Evolutionary conservation across 495 filamentous ascomycete species (phyloP).

Genomic region (Hypoxylon lienhwacheense): DNA sequence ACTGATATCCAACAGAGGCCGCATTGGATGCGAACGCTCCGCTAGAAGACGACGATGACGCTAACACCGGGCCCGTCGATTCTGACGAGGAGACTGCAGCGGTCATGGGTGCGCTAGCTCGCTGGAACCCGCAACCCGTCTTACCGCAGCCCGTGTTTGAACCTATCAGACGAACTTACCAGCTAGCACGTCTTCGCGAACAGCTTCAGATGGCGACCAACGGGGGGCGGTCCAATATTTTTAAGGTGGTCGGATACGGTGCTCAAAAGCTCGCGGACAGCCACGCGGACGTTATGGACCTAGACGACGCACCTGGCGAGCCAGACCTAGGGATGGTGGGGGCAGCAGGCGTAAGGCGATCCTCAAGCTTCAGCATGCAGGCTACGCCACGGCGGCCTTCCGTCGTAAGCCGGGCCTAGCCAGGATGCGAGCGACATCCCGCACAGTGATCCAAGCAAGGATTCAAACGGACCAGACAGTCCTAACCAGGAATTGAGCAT

Average conservation of each 20-base stretch:
- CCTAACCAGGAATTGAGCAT: background rate
- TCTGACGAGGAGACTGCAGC: conserved; percentile 89
- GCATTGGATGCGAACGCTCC: conserved; percentile 92
- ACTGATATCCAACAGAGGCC: conserved; percentile 64
- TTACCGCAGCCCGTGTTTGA: conserved; percentile 64
- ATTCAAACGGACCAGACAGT: background rate
- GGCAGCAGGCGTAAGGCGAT: conserved; percentile 37
- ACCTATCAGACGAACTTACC: conserved; percentile 72
- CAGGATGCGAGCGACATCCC: background rate
- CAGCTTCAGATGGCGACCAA: conserved; percentile 77
- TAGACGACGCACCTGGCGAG: conserved; percentile 52
- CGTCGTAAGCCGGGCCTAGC: conserved; percentile 47
- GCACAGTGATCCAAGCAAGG: background rate
- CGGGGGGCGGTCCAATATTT: conserved; percentile 58
- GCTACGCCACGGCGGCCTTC: conserved; percentile 47
- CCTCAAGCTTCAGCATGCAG: conserved; percentile 50
- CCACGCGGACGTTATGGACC: conserved; percentile 44
- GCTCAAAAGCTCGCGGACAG: conserved; percentile 52
- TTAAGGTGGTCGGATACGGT: conserved; percentile 51
- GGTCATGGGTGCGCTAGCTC: conserved; percentile 80
- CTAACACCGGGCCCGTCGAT: conserved; percentile 73
- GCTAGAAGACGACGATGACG: conserved; percentile 81
- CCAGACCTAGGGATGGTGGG: conserved; percentile 43
- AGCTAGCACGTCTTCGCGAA: conserved; percentile 83
- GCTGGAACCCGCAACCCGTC: conserved; percentile 73